Conservation (phyloP, 106 monocot genomes). For the Xerophyta viscosa region DNA sequence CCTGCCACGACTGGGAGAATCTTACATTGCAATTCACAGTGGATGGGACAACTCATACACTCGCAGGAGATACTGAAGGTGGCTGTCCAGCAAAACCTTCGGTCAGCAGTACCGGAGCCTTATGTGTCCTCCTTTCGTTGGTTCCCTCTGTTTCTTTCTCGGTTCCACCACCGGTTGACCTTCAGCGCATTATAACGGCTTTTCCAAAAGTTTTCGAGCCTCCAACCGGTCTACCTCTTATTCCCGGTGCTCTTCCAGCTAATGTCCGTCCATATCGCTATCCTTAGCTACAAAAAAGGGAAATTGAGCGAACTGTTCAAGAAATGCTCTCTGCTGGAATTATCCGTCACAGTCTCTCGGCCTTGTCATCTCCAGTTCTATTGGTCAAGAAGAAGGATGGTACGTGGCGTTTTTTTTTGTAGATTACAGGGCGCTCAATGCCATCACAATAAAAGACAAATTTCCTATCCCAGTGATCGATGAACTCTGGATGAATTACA, state of each 20-base stretch:
- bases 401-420: background rate
- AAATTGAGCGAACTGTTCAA: background rate
- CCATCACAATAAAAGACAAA: background rate
- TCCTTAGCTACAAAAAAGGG: background rate
- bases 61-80: no score
- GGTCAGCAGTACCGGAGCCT: no score
- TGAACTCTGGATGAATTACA: constrained; percentile 14
- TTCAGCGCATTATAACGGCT: background rate
- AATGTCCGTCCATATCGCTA: constrained; percentile 4
- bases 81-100: no score
- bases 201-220: background rate
- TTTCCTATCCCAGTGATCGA: constrained; percentile 11
- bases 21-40: no score
- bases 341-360: background rate
- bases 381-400: constrained; percentile 6
- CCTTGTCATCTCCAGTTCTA: constrained; percentile 10
- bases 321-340: constrained; percentile 3
- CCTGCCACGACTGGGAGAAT: no score
- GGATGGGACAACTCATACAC: no score
- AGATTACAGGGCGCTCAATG: background rate
- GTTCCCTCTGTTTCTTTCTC: no score
- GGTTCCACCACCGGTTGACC: background rate
- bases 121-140: no score
- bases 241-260: background rate
- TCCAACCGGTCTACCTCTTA: background rate